phyloP scores from a whole-genome alignment of 2,329 filamentous ascomycete genomes.

The Exophiala spinifera region DNA sequence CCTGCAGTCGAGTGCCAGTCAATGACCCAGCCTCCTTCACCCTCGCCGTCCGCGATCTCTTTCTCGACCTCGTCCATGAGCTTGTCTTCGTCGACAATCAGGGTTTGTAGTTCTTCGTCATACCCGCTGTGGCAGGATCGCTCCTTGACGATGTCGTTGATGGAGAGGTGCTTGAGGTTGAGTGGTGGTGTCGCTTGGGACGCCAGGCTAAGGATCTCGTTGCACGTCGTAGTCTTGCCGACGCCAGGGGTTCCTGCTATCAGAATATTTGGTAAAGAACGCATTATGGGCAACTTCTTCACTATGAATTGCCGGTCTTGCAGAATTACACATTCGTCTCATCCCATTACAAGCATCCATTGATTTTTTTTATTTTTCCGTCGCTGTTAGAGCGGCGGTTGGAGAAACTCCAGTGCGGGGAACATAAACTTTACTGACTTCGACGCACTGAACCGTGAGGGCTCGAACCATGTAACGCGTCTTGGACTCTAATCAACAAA shows the following conservation, averaged over 20 bases:
- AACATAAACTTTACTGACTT: too few species aligned
- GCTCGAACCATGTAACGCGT: too few species aligned
- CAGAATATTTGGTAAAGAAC: constrained; percentile 73
- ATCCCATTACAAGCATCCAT: too few species aligned
- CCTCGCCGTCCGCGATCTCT: constrained; percentile 55
- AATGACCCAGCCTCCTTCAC: constrained; percentile 76
- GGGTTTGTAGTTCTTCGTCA: constrained; percentile 79
- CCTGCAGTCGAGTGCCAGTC: constrained; percentile 98
- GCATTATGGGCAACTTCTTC: constrained; percentile 13
- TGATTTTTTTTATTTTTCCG: too few species aligned
- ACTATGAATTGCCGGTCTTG: not conserved
- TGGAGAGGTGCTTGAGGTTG: constrained; percentile 75
- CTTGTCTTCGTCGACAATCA: constrained; percentile 97
- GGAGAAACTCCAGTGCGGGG: too few species aligned
- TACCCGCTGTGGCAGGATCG: constrained; percentile 81
- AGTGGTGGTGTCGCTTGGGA: constrained; percentile 55
- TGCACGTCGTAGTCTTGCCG: constrained; percentile 91
- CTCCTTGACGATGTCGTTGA: constrained; percentile 91
- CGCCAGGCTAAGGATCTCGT: constrained; percentile 54
- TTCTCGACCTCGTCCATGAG: constrained; percentile 86
- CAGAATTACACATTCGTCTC: not conserved
- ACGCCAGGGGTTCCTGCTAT: constrained; percentile 94
- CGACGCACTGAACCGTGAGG: too few species aligned
- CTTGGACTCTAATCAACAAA: too few species aligned
- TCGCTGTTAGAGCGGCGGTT: too few species aligned